Evolutionary conservation across 2,329 filamentous ascomycete genomes (phyloP).

Genomic region (Eutypella sp.): DNA sequence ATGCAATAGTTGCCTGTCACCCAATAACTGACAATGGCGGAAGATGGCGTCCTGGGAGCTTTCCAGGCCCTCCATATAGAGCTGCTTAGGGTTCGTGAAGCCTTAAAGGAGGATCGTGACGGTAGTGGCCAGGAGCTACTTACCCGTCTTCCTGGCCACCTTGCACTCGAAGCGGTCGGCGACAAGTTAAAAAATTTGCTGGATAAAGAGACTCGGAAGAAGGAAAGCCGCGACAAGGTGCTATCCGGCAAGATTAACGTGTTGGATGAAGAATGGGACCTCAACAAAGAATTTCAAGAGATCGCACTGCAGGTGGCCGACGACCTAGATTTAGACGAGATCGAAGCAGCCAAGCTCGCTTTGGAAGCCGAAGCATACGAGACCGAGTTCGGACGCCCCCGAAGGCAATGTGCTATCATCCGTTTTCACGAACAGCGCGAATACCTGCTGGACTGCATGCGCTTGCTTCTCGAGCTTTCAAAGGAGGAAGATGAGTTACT

Average conservation of each 20-base stretch:
- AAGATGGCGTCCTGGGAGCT: constrained; percentile 66
- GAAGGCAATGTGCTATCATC: constrained; percentile 76
- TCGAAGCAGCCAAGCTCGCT: constrained; percentile 74
- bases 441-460: constrained; percentile 76
- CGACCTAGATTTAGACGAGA: constrained; percentile 83
- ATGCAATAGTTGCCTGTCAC: constrained; percentile 41
- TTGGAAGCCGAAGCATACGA: constrained; percentile 68
- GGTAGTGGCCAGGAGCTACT: constrained; percentile 55
- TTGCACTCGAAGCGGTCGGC: constrained; percentile 56
- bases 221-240: constrained; percentile 67
- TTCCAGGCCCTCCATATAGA: constrained; percentile 84
- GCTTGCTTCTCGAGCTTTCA: constrained; percentile 69
- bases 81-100: constrained; percentile 70
- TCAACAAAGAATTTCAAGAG: constrained; percentile 87
- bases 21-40: constrained; percentile 57
- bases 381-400: constrained; percentile 62
- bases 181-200: constrained; percentile 67
- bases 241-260: constrained; percentile 69
- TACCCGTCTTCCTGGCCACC: constrained; percentile 15
- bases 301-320: constrained; percentile 77
- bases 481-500: constrained; percentile 54
- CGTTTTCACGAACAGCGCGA: constrained; percentile 83
- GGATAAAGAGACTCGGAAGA: constrained; percentile 69
- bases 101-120: constrained; percentile 54
- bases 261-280: constrained; percentile 65